phyloP scores from a whole-genome alignment of 1,284 basidiomycete species.

The Ceratobasidium theobromae region DNA sequence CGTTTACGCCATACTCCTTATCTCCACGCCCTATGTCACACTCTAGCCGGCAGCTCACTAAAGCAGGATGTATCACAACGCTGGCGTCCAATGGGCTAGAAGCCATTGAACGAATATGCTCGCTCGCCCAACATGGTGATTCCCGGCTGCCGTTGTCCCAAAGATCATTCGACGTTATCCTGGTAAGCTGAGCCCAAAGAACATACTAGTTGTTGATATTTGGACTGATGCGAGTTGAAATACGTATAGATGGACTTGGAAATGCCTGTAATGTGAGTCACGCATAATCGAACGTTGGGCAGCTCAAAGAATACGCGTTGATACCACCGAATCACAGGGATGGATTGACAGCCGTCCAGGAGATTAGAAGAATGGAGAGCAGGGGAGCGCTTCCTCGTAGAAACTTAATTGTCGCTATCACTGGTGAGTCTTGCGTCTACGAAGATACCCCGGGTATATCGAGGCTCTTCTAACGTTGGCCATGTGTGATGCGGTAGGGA shows the following conservation, averaged over 20 bases:
- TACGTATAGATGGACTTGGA: constrained; percentile 41
- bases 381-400: constrained; percentile 36
- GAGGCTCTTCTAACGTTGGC: neutral
- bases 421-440: constrained; percentile 37
- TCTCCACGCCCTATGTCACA: neutral
- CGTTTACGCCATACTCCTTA: constrained; percentile 2
- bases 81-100: constrained; percentile 40
- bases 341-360: constrained; percentile 41
- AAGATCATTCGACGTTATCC: constrained; percentile 39
- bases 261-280: constrained; percentile 41
- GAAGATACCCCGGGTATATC: neutral
- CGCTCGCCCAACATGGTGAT: constrained; percentile 32
- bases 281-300: neutral
- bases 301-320: neutral
- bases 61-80: constrained; percentile 39
- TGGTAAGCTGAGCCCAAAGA: constrained; percentile 35
- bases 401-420: constrained; percentile 40
- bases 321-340: constrained; percentile 35
- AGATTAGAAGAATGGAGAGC: constrained; percentile 40
- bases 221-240: neutral
- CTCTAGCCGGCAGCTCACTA: constrained; percentile 40
- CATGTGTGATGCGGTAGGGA: neutral
- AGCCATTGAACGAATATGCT: constrained; percentile 38
- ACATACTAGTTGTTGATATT: neutral
- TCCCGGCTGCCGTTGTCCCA: constrained; percentile 20